These are phyloP conservation scores for Dictyophora rubrovolvata DNA, from an alignment of 768 basidiomycete genomes.

Conservation along the genomic window DNA sequence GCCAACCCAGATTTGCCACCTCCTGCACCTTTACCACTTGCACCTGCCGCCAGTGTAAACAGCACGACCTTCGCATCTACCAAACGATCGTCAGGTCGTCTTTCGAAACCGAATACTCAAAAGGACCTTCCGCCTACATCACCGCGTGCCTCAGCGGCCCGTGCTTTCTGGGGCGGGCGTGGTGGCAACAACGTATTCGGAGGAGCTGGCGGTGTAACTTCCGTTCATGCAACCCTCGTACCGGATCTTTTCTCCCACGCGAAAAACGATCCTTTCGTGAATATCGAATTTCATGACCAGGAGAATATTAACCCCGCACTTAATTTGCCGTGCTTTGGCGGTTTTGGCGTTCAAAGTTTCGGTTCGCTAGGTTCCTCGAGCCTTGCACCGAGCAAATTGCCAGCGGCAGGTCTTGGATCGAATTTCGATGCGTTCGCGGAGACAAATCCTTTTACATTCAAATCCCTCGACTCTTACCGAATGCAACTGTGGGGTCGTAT, in stretches of 20 bases:
- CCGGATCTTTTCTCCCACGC: conserved; percentile 46
- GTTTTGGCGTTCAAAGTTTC: neutral
- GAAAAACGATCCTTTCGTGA: conserved; percentile 12
- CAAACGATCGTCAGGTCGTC: conserved; percentile 15
- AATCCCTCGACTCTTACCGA: conserved; percentile 73
- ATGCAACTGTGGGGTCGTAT: conserved; percentile 93
- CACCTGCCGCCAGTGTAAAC: conserved; percentile 28
- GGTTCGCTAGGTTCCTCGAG: neutral
- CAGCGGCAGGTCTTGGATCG: conserved; percentile 23
- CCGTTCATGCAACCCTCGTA: conserved; percentile 75
- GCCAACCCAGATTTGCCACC: conserved; percentile 34
- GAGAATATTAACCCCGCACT: conserved; percentile 75
- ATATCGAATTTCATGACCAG: conserved; percentile 25
- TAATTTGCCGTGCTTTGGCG: conserved; percentile 27
- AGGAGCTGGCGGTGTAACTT: conserved; percentile 55
- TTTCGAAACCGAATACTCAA: conserved; percentile 59
- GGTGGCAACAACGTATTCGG: conserved; percentile 25
- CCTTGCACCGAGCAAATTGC: conserved; percentile 15
- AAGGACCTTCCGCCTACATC: conserved; percentile 62
- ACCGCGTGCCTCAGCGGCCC: conserved; percentile 38
- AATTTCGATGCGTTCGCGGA: conserved; percentile 71
- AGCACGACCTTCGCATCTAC: conserved; percentile 6
- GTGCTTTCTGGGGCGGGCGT: conserved; percentile 78
- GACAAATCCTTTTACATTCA: conserved; percentile 76
- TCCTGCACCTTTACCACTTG: conserved; percentile 31